These are phyloP conservation scores for Penicillium griseofulvum DNA, from an alignment of 2,329 filamentous ascomycete species.

Conservation along the genomic window DNA sequence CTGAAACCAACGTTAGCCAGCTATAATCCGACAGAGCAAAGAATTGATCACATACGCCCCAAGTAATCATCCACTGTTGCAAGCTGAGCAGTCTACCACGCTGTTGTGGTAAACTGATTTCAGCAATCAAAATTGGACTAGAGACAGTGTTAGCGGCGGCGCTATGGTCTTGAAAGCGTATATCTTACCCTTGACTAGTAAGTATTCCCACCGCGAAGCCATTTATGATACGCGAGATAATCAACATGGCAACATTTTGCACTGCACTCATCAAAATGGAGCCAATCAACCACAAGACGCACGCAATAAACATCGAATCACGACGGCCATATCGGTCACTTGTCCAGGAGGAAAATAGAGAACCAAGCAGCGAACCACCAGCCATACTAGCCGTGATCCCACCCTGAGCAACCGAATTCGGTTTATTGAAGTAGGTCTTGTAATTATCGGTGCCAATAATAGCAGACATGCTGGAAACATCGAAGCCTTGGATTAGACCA, in stretches of 20 bases:
- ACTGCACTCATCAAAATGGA: constrained; percentile 58
- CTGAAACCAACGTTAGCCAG: not conserved
- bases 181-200: constrained; percentile 57
- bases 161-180: not conserved
- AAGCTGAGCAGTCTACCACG: constrained; percentile 52
- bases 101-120: constrained; percentile 17
- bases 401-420: constrained; percentile 52
- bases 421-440: constrained; percentile 41
- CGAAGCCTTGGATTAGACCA: constrained; percentile 18
- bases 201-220: constrained; percentile 69
- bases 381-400: constrained; percentile 69
- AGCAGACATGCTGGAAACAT: constrained; percentile 19
- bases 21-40: not conserved
- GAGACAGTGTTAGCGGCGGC: not conserved
- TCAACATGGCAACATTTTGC: constrained; percentile 64
- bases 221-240: constrained; percentile 64
- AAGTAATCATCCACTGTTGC: constrained; percentile 70
- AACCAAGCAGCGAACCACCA: constrained; percentile 63
- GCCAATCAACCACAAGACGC: constrained; percentile 41
- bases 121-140: constrained; percentile 19
- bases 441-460: constrained; percentile 19
- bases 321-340: constrained; percentile 53
- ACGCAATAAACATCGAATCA: constrained; percentile 40
- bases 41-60: constrained; percentile 57
- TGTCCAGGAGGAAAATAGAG: constrained; percentile 45